phyloP scores from a whole-genome alignment of 2,329 filamentous ascomycete genomes.

The Scortechinia acanthostroma region DNA sequence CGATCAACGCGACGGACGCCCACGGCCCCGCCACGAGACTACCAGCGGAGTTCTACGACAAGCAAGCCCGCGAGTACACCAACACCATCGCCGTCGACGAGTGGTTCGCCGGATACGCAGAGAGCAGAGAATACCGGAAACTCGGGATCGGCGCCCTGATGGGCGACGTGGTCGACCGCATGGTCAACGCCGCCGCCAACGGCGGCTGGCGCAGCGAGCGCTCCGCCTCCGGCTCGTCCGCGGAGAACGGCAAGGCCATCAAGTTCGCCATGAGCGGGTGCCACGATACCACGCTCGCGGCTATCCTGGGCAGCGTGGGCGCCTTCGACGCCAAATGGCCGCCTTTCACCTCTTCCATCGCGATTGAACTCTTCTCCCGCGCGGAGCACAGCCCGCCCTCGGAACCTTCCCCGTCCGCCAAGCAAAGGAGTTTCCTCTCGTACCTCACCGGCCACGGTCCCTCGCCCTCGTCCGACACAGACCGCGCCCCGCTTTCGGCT shows the following conservation, averaged over 20 bases:
- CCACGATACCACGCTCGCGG: constrained; percentile 5
- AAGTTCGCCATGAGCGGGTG: constrained; percentile 3
- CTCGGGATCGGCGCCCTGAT: constrained; percentile 80
- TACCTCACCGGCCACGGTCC: not conserved
- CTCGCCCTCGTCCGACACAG: not conserved
- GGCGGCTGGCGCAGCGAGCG: not conserved
- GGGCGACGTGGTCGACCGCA: constrained; percentile 73
- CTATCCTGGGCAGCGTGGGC: constrained; percentile 3
- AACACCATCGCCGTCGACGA: constrained; percentile 76
- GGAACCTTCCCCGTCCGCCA: not conserved
- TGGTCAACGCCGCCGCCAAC: constrained; percentile 53
- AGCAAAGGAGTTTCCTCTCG: not conserved
- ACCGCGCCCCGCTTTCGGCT: not conserved
- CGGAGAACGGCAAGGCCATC: not conserved
- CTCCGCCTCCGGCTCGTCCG: not conserved
- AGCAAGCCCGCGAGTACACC: constrained; percentile 53
- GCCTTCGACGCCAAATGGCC: constrained; percentile 2
- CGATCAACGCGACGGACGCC: constrained; percentile 79
- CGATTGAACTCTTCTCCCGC: constrained; percentile 3
- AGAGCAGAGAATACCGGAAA: constrained; percentile 79
- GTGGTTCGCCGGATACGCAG: constrained; percentile 83
- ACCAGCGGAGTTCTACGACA: constrained; percentile 64
- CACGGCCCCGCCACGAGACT: constrained; percentile 74
- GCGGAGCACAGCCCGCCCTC: not conserved
- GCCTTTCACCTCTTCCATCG: constrained; percentile 4